A percentile compares a stretch with the other conserved stretches of the same genome.
phyloP scores from a whole-genome alignment of 305 asterid species.

The Fraxinus floribunda region DNA sequence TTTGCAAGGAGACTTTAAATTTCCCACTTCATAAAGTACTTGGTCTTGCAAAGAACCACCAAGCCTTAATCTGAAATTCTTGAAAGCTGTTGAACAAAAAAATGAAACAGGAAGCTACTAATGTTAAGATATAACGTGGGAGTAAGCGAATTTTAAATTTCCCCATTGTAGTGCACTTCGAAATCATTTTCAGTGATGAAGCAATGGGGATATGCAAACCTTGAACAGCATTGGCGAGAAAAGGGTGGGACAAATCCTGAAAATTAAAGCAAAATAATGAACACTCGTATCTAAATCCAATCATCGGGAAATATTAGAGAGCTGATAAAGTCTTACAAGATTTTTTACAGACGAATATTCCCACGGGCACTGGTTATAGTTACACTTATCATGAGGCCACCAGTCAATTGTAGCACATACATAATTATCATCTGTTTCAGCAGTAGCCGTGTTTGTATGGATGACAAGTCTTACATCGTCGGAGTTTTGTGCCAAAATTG shows the following conservation, averaged over 20 bases:
- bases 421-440: slow-evolving; percentile 71
- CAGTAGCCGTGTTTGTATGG: slow-evolving; percentile 44
- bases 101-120: slow-evolving; percentile 14
- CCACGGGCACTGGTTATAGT: slow-evolving; percentile 86
- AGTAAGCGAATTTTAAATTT: background rate
- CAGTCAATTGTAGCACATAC: slow-evolving; percentile 92
- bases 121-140: background rate
- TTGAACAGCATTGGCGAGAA: slow-evolving; percentile 65
- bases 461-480: slow-evolving; percentile 48
- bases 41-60: slow-evolving; percentile 98
- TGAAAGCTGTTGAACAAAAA: slow-evolving; percentile 55
- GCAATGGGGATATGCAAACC: slow-evolving; percentile 46
- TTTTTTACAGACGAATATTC: slow-evolving; percentile 67
- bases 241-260: slow-evolving; percentile 77
- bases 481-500: slow-evolving; percentile 43
- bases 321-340: slow-evolving; percentile 49
- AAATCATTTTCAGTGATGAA: background rate
- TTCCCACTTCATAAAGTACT: slow-evolving; percentile 69
- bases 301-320: background rate
- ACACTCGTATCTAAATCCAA: background rate
- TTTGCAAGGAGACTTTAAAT: slow-evolving; percentile 47
- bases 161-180: background rate
- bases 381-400: slow-evolving; percentile 96
- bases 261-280: slow-evolving; percentile 27
- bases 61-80: slow-evolving; percentile 70